Evolutionary conservation across 345 rosid genomes (phyloP), one percentile per base, ranked within the genome.

Genomic region (Syzygium grande): DNA sequence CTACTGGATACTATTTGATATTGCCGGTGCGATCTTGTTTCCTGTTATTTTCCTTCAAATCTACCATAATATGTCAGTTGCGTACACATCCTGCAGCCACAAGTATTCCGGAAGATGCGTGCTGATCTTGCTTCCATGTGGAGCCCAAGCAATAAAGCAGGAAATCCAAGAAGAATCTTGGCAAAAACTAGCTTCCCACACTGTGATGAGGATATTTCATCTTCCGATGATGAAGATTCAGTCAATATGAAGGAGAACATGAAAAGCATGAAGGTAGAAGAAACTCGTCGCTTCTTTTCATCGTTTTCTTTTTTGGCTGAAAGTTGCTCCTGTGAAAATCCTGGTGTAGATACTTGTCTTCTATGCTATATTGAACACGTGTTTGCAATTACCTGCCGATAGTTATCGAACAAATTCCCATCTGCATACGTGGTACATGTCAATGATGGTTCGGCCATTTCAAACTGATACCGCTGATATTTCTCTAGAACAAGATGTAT

Each of bases 41-140:
- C 27, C 83, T 19, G 49, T 38, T 38, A 84, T 84, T 53, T 58
- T 84, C 23, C 15, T 25, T 52, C 59, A 53, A 84, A 46, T 52
- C 61, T 38, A 16, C 30, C 79, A 61, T 51, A 77, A 77, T 78
- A 38, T 73, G 12, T 73, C 83, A 73, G 27, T 38, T 73, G 38
- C 49, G 38, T 73, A 38, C 25, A 73, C 83, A 19, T 73, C 27
- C 49, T 73, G 92, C 94, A 95, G 97, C 97, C 97, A 88, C 94
- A 93, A 89, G 89, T 93, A 86, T 95, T 94, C 86, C 90, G 85
- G 85, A 93, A 92, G 91, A 91, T 95, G 92, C 93, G 95, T 73
- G 92, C 94, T 86, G 95, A 95, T 92, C 91, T 95, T 61, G 96
- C 95, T 85, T 93, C 93, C 86, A 94, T 94, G 95, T 95, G 97